Conservation (phyloP, 495 filamentous ascomycete species). For the Penicillium manginii region DNA sequence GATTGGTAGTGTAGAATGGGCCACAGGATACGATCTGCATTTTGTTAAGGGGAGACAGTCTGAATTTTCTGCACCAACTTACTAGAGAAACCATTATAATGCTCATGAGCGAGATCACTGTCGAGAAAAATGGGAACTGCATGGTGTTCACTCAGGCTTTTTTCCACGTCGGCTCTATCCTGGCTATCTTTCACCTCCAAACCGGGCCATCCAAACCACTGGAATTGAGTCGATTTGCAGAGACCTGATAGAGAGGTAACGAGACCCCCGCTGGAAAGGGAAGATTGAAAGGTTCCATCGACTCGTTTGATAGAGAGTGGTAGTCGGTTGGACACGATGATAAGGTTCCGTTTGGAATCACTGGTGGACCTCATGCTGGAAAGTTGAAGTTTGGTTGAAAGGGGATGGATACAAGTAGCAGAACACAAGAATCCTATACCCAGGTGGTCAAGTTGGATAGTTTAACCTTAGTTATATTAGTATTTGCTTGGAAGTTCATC, state of each 20-base stretch:
- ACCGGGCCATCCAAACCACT: conserved; percentile 95
- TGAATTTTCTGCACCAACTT: background rate
- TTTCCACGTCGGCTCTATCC: conserved; percentile 50
- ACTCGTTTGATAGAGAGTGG: conserved; percentile 84
- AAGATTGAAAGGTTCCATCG: conserved; percentile 74
- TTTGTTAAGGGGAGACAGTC: background rate
- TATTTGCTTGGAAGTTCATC: too few species aligned
- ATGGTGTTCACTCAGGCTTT: conserved; percentile 50
- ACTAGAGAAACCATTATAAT: conserved; percentile 67
- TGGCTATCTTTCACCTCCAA: conserved; percentile 53
- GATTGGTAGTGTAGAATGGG: conserved; percentile 96
- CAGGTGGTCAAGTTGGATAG: too few species aligned
- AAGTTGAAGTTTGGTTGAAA: background rate
- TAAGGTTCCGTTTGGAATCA: conserved; percentile 50
- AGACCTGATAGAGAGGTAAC: conserved; percentile 85
- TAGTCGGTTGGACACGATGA: conserved; percentile 70
- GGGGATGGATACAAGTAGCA: too few species aligned
- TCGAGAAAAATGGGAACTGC: conserved; percentile 59
- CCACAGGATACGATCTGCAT: conserved; percentile 87
- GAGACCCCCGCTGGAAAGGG: conserved; percentile 85
- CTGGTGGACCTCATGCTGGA: conserved; percentile 7
- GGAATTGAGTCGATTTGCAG: conserved; percentile 81
- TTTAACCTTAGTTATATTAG: too few species aligned
- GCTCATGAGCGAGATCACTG: conserved; percentile 55
- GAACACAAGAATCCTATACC: too few species aligned